Percentiles rank a stretch among this genome's conserved stretches.
Evolutionary conservation across 148 eudicot genomes (phyloP).

Genomic region (Oxyria digyna): DNA sequence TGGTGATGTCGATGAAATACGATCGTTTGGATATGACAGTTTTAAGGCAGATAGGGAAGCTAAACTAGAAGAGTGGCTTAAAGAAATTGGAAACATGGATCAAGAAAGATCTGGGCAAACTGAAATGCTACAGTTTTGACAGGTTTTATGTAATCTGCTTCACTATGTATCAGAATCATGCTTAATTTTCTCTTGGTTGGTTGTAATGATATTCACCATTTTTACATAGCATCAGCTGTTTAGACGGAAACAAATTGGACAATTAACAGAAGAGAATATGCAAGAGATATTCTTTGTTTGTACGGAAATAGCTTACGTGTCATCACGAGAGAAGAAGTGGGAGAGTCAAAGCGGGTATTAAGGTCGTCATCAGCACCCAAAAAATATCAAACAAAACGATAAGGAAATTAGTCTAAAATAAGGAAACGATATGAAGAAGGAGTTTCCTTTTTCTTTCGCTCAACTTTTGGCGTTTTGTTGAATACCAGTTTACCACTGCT

Average conservation of each 20-base stretch:
- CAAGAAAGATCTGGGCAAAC: background rate
- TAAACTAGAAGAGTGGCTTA: constrained; percentile 61
- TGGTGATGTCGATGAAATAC: constrained; percentile 9
- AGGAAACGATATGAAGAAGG: background rate
- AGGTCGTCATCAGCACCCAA: background rate
- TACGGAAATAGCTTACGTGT: background rate
- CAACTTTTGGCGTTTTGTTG: constrained; percentile 5
- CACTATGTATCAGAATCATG: background rate
- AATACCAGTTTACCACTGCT: constrained; percentile 8
- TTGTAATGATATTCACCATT: background rate
- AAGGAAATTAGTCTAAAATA: background rate
- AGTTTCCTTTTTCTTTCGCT: background rate
- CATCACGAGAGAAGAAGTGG: background rate
- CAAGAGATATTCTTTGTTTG: background rate
- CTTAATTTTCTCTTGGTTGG: background rate
- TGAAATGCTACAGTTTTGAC: background rate
- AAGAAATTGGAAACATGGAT: constrained; percentile 7
- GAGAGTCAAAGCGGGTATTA: background rate
- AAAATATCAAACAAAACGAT: background rate
- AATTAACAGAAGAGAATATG: background rate
- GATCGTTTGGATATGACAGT: constrained; percentile 36
- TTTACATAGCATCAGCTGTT: no score
- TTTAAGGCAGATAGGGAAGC: constrained; percentile 65
- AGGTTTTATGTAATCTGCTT: no score
- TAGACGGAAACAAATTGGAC: no score